phyloP scores from a whole-genome alignment of 2,329 filamentous ascomycete species.

The Neoarthrinium moseri region DNA sequence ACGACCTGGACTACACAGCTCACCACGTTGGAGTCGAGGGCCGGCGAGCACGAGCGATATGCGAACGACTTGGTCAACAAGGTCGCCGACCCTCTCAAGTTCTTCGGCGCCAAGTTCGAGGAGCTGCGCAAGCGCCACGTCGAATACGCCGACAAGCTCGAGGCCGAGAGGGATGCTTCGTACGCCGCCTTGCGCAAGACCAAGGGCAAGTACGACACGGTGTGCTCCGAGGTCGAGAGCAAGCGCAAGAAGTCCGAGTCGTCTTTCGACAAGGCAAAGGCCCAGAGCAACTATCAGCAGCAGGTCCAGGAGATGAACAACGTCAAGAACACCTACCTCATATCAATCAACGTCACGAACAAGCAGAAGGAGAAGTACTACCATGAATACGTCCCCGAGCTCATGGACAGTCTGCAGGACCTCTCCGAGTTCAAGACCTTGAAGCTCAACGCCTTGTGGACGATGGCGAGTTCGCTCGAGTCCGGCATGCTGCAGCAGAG shows the following conservation, averaged over 20 bases:
- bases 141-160: constrained; percentile 84
- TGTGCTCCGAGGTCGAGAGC: constrained; percentile 92
- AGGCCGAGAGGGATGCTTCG: constrained; percentile 81
- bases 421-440: constrained; percentile 84
- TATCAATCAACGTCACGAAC: constrained; percentile 94
- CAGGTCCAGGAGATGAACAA: constrained; percentile 96
- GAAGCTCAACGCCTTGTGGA: constrained; percentile 86
- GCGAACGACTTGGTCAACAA: constrained; percentile 74
- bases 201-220: constrained; percentile 89
- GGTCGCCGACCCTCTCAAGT: constrained; percentile 84
- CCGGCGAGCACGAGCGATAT: constrained; percentile 85
- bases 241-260: constrained; percentile 93
- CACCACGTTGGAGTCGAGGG: constrained; percentile 82
- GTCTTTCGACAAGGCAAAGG: constrained; percentile 91
- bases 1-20: constrained; percentile 97
- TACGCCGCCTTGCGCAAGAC: constrained; percentile 85
- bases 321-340: constrained; percentile 96
- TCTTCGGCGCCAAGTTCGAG: constrained; percentile 73
- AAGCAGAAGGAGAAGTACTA: constrained; percentile 98
- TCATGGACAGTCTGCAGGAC: constrained; percentile 91
- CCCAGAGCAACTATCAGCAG: constrained; percentile 87
- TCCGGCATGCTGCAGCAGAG: constrained; percentile 74
- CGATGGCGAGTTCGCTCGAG: constrained; percentile 75
- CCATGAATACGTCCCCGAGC: constrained; percentile 90
- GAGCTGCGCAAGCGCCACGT: constrained; percentile 88